Evolutionary conservation across 768 basidiomycete genomes (phyloP), one percentile per base, ranked within the genome.

Genomic region (Coprinopsis marcescibilis): DNA sequence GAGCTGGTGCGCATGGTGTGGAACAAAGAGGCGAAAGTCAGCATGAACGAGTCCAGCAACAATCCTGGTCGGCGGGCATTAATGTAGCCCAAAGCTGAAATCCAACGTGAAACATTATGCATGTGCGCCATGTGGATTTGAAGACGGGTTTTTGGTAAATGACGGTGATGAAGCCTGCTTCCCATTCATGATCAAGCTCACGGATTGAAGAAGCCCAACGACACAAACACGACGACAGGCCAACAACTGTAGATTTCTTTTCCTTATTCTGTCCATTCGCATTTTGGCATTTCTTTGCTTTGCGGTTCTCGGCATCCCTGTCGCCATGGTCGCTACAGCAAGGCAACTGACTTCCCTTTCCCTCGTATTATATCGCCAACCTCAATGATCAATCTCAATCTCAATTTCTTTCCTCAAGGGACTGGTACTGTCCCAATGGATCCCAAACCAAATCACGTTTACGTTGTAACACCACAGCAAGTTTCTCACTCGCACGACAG

Each of bases 51-150:
- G 24, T 47, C 2, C 26, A 10, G 19, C 47, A 34, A 34, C 41
- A 43, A 29, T 10, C 40, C 26, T 64, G 72, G 34, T 68, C 67
- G 19, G 68, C 70, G 38, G 69, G 72, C 29, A 71, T 76, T 42
- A 74, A 75, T 53, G 52, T 75, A 44, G 61, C 69, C 55, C 69
- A 68, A 50, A 69, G 64, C 53, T 75, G 57, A 65, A 44, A 35
- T 30, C 12, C 41, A 29, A n/a, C 25, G 4, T 7, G 41, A 8
- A 20, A 11, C 41, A 27, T 43, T 32, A 32, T 32, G 30, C 8
- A 32, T 32, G 30, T n/a, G n/a, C 8, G 30, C 8, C 30, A 32
- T n/a, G 30, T n/a, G 30, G 8, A 8, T 32, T 32, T 8, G 8
- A 32, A 32, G 8, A n/a, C 30, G 10, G 8, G 10, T 8, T 32